phyloP scores from a whole-genome alignment of 1,284 basidiomycete genomes.

The Ceratorhiza oryzae-sativae region DNA sequence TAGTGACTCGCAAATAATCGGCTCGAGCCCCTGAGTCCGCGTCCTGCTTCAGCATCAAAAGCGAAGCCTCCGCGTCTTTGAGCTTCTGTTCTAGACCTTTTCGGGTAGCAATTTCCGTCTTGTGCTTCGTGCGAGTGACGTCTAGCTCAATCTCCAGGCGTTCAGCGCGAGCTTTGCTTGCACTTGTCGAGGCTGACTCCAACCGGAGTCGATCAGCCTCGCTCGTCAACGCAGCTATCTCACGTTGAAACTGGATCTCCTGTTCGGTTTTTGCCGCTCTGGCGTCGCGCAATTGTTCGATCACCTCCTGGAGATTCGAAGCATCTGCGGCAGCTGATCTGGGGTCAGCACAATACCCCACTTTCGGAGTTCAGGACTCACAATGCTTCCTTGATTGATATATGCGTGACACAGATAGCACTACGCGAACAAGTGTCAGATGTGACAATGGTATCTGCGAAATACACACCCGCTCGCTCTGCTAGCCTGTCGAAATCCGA shows the following conservation, averaged over 20 bases:
- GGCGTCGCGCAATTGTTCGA: conserved; percentile 64
- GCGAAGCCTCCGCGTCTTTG: conserved; percentile 19
- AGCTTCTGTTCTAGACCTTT: conserved; percentile 37
- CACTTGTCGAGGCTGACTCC: conserved; percentile 22
- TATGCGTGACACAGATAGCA: conserved; percentile 74
- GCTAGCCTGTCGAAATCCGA: conserved; percentile 80
- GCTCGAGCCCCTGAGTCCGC: conserved; percentile 31
- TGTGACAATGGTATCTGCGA: background rate
- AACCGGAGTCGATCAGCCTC: conserved; percentile 63
- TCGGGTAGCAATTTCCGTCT: conserved; percentile 24
- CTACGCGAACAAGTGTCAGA: conserved; percentile 51
- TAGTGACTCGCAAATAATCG: conserved; percentile 48
- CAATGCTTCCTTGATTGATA: conserved; percentile 70
- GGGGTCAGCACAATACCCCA: conserved; percentile 8
- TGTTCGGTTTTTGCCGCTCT: conserved; percentile 63
- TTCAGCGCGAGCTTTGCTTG: conserved; percentile 26
- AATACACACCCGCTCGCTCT: conserved; percentile 73
- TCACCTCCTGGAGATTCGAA: conserved; percentile 70
- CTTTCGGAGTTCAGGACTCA: conserved; percentile 53
- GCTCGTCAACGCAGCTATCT: conserved; percentile 59
- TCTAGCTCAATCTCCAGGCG: conserved; percentile 39
- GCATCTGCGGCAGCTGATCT: conserved; percentile 62
- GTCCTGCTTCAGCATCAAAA: conserved; percentile 3
- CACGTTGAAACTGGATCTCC: conserved; percentile 62
- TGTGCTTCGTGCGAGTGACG: conserved; percentile 36